Percentiles rank a stretch among this genome's conserved stretches.
These are phyloP conservation scores for Pseudogymnoascus sp. DNA, from an alignment of 2,329 filamentous ascomycete genomes.

Conservation along the genomic window DNA sequence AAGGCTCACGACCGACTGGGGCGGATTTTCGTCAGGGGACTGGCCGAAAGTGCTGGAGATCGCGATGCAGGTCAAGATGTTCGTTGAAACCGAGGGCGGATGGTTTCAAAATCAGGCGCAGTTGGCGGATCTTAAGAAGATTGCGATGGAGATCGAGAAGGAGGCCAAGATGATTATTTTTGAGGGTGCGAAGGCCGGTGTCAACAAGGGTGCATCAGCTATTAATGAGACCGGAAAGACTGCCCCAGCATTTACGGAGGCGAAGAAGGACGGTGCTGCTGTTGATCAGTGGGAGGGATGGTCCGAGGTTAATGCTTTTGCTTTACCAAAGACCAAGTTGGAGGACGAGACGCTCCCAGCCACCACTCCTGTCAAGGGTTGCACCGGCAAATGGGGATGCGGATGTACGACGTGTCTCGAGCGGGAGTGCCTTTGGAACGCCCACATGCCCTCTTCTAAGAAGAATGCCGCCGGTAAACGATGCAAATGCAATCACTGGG, in stretches of 20 bases:
- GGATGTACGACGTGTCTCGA: not conserved
- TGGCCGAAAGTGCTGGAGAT: not conserved
- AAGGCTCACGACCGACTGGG: not conserved
- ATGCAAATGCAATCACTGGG: not conserved
- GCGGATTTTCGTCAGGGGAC: not conserved
- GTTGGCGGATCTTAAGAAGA: not conserved
- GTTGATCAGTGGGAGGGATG: not conserved
- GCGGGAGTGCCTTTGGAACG: not conserved
- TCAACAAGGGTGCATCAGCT: too few relatives aligned
- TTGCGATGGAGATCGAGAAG: not conserved
- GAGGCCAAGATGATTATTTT: not conserved
- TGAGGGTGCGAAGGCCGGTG: too few relatives aligned
- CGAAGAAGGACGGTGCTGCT: not conserved
- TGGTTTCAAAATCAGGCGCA: not conserved
- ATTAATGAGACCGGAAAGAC: too few relatives aligned
- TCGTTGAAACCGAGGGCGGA: not conserved
- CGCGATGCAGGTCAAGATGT: not conserved
- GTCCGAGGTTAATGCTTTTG: not conserved
- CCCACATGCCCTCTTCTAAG: not conserved
- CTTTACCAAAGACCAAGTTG: not conserved
- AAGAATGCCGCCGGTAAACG: not conserved
- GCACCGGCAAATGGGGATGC: not conserved
- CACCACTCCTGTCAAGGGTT: not conserved
- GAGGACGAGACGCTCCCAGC: not conserved
- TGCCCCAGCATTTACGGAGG: not conserved